These are phyloP conservation scores for Aspergillus haitiensis DNA, from an alignment of 495 filamentous ascomycete species.

Conservation along the genomic window DNA sequence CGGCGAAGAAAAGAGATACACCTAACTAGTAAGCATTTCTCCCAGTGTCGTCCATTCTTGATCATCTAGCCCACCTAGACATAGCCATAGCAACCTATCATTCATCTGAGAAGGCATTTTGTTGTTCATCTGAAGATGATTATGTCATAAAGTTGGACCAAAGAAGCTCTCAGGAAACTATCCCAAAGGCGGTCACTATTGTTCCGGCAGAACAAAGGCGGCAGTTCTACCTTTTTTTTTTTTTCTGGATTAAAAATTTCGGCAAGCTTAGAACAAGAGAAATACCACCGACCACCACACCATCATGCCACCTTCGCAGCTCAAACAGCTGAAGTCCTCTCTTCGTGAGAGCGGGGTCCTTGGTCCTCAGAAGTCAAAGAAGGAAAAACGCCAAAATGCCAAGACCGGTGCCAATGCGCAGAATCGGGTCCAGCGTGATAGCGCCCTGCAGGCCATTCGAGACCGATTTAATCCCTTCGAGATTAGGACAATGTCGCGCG, in stretches of 20 bases:
- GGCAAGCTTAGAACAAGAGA: slow-evolving; percentile 13
- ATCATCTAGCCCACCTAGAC: slow-evolving; percentile 35
- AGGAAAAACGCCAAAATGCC: slow-evolving; percentile 74
- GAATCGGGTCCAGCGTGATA: slow-evolving; percentile 70
- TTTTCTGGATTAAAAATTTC: slow-evolving; percentile 31
- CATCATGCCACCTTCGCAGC: slow-evolving; percentile 88
- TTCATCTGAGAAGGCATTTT: slow-evolving; percentile 44
- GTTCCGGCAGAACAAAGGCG: slow-evolving; percentile 41
- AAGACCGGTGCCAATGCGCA: slow-evolving; percentile 59
- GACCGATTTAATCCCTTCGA: slow-evolving; percentile 98
- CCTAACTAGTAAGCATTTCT: slow-evolving; percentile 31
- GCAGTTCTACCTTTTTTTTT: slow-evolving; percentile 41
- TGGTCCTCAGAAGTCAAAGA: slow-evolving; percentile 87
- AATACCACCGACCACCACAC: slow-evolving; percentile 17
- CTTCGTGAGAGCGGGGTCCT: slow-evolving; percentile 83
- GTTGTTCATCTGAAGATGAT: neutral
- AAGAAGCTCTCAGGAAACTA: neutral
- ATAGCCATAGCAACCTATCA: slow-evolving; percentile 47
- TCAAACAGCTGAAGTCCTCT: slow-evolving; percentile 91
- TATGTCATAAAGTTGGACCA: neutral
- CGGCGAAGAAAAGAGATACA: slow-evolving; percentile 47
- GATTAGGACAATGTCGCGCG: slow-evolving; percentile 67
- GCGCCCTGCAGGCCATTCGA: slow-evolving; percentile 77
- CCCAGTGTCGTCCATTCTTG: neutral
- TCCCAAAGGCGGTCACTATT: slow-evolving; percentile 34